Evolutionary conservation across 2,329 filamentous ascomycete species (phyloP), one percentile per base, ranked within the genome.

Genomic region (Fusarium odoratissimum): DNA sequence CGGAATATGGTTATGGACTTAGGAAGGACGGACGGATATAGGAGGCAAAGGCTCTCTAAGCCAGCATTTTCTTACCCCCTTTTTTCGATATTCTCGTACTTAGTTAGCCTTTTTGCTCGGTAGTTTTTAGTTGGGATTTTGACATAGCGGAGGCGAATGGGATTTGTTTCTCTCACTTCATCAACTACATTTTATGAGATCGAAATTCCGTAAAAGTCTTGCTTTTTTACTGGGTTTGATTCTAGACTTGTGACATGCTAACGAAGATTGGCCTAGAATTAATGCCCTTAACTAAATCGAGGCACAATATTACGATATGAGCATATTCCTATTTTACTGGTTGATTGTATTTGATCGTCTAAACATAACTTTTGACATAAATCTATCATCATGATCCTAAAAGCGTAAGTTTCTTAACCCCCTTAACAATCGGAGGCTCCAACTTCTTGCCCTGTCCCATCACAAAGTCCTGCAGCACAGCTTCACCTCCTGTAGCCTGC

Each of bases 401-500:
- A 28, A 90, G 77, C 19, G 85, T 83, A 58, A 90, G 73, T 78
- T 83, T 87, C 77, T 85, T 82, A 75, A 90, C 81, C 5, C 78
- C 79, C 45, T 81, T 82, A n/a, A 90, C 83, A 16, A 85, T 79
- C 30, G 88, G 88, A 40, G 86, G 81, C 61, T 85, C 83, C 74
- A 85, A 81, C 73, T 79, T 84, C 76, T 84, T 82, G 73, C 81
- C 82, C 72, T 80, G 81, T 12, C 83, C 86, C 66, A 86, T 80
- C 51, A 88, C 78, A 69, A 84, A 86, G 66, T 89, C 87, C 60
- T 83, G 82, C 58, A 89, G 75, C 38, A 90, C 88, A 7, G 84
- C 87, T 28, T 88, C 86, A 4, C 84, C 86, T 6, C 87, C 87
- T n/a, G 79, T 82, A 9, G 84, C 83, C 63, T 72, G 80, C 81